A percentile compares a stretch with the other conserved stretches of the same genome.
Conservation (phyloP, 495 filamentous ascomycete species). For the Chaetomidium leptoderma region DNA sequence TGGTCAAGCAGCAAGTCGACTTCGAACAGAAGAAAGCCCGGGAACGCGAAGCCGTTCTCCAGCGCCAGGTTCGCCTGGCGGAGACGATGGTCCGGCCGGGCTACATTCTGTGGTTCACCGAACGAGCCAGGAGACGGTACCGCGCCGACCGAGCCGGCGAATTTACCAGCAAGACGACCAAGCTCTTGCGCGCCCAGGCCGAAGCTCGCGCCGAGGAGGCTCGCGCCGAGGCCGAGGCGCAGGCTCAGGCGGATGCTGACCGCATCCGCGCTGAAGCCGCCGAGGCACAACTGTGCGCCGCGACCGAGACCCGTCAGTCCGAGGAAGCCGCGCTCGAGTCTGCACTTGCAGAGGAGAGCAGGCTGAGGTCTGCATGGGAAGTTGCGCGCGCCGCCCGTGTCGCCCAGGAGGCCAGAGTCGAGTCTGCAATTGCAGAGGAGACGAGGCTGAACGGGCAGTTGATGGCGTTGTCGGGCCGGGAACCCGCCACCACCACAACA, state of each 20-base stretch:
- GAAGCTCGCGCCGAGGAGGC: no score
- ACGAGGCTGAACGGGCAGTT: neutral
- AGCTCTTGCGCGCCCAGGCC: no score
- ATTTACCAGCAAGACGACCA: no score
- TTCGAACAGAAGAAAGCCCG: no score
- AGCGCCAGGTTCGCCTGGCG: no score
- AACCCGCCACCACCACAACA: neutral
- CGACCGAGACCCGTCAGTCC: neutral
- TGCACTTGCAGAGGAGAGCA: conserved; percentile 6
- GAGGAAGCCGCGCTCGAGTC: conserved; percentile 1
- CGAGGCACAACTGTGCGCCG: neutral
- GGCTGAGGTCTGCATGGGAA: neutral
- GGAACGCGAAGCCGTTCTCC: no score
- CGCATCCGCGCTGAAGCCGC: neutral
- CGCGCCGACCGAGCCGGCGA: no score
- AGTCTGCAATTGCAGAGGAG: conserved; percentile 4
- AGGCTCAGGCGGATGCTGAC: neutral
- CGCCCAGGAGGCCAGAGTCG: neutral
- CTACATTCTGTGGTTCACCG: no score
- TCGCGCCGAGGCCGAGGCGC: neutral
- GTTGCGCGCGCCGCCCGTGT: neutral
- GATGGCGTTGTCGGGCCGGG: no score
- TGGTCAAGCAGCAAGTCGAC: neutral
- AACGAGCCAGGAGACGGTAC: no score
- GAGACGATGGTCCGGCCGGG: no score